A percentile compares a stretch with the other conserved stretches of the same genome.
Conservation (phyloP, 2,329 filamentous ascomycete species). For the Fusarium sororula region DNA sequence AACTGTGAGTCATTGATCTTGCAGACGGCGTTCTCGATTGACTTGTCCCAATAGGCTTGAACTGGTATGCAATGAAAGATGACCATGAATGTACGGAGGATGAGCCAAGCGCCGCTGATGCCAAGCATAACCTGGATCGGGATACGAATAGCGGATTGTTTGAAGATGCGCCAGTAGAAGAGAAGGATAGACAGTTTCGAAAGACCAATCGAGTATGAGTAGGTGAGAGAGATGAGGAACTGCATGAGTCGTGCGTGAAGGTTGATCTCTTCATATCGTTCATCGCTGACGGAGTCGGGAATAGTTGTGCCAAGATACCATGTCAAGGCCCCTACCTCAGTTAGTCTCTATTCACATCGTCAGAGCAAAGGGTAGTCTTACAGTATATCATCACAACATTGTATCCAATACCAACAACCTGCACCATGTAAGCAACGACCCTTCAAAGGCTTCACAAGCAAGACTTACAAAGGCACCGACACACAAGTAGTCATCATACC, state of each 20-base stretch:
- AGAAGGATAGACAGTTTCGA: constrained; percentile 44
- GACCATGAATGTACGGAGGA: constrained; percentile 45
- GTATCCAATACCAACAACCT: constrained; percentile 35
- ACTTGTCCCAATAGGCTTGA: constrained; percentile 47
- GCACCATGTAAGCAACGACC: neutral
- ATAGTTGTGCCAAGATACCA: constrained; percentile 33
- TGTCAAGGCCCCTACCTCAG: constrained; percentile 17
- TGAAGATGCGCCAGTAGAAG: constrained; percentile 47
- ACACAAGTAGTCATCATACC: constrained; percentile 40
- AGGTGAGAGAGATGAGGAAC: constrained; percentile 31
- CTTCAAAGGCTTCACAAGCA: rapidly evolving
- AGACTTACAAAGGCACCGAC: constrained; percentile 37
- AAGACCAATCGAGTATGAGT: constrained; percentile 41
- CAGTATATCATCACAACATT: constrained; percentile 27
- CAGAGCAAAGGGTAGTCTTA: neutral
- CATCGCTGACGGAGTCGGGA: constrained; percentile 4
- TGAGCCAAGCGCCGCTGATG: constrained; percentile 40
- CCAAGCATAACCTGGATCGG: constrained; percentile 42
- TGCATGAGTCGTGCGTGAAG: constrained; percentile 22
- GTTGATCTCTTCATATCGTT: constrained; percentile 26
- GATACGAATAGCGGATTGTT: constrained; percentile 39
- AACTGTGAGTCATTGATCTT: constrained; percentile 45
- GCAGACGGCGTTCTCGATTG: constrained; percentile 42
- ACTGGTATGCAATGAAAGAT: constrained; percentile 49
- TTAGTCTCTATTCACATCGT: neutral